phyloP scores from a whole-genome alignment of 2,329 filamentous ascomycete species.

The Macrophomina tecta region DNA sequence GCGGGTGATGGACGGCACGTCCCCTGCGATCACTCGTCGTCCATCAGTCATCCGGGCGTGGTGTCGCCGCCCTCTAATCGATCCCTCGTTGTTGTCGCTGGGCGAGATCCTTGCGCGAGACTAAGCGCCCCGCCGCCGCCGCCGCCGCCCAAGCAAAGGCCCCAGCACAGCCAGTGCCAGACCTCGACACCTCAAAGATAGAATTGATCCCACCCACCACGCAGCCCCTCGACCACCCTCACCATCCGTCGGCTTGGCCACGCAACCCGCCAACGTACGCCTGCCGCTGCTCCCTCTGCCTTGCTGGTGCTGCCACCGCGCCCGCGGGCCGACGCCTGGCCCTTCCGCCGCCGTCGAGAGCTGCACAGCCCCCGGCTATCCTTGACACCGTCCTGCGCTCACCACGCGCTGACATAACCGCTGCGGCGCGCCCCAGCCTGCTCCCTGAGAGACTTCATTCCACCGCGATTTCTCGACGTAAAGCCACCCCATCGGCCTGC shows the following conservation, averaged over 20 bases:
- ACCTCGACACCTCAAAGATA: constrained; percentile 28
- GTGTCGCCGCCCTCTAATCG: constrained; percentile 1
- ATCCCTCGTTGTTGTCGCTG: background rate
- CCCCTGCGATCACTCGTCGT: constrained; percentile 11
- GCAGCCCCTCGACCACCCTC: constrained; percentile 10
- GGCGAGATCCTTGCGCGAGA: constrained; percentile 23
- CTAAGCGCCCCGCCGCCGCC: constrained; percentile 20
- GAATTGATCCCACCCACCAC: constrained; percentile 22
- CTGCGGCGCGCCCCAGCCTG: constrained; percentile 22
- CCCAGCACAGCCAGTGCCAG: constrained; percentile 9
- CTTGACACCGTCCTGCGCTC: constrained; percentile 29
- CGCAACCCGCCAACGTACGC: constrained; percentile 26
- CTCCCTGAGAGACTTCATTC: constrained; percentile 24
- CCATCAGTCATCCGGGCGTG: background rate
- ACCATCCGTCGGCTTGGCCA: constrained; percentile 12
- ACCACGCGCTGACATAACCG: constrained; percentile 28
- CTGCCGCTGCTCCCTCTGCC: background rate
- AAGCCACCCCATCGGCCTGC: background rate
- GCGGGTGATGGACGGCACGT: constrained; percentile 12
- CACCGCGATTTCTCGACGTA: background rate
- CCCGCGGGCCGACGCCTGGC: constrained; percentile 29
- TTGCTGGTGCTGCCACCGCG: constrained; percentile 6
- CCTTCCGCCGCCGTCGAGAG: constrained; percentile 27
- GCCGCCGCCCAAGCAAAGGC: constrained; percentile 24
- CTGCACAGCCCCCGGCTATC: constrained; percentile 29